Percentiles rank a stretch among this genome's conserved stretches.
phyloP scores from a whole-genome alignment of 1,139 yeast genomes.

The Scheffersomyces parashehatae region DNA sequence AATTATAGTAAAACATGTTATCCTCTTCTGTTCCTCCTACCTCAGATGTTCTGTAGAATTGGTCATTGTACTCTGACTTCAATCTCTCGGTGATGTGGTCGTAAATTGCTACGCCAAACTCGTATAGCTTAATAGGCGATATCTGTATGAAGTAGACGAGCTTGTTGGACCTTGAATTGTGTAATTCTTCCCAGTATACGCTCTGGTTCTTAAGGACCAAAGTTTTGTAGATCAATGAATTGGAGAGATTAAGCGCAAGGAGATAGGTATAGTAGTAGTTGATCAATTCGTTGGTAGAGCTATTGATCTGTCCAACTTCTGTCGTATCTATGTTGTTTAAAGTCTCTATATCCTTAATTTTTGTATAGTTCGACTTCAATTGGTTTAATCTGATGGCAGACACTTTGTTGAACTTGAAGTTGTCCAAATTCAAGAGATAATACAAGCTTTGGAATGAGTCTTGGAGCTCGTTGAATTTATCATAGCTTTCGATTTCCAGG shows the following conservation, averaged over 20 bases:
- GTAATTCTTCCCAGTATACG: constrained; percentile 37
- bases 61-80: neutral
- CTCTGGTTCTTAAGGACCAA: constrained; percentile 34
- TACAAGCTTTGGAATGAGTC: constrained; percentile 25
- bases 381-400: constrained; percentile 14
- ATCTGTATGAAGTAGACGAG: constrained; percentile 36
- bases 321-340: neutral
- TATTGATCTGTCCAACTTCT: constrained; percentile 3
- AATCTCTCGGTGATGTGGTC: neutral
- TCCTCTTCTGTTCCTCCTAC: constrained; percentile 18
- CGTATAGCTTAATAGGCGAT: constrained; percentile 25
- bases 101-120: constrained; percentile 13
- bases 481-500: neutral
- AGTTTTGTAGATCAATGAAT: constrained; percentile 37
- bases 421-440: constrained; percentile 23
- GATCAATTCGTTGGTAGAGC: constrained; percentile 17
- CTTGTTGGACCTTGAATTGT: constrained; percentile 26
- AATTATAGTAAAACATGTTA: constrained; percentile 12
- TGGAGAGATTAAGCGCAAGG: constrained; percentile 30
- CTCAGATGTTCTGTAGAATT: neutral
- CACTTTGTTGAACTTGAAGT: constrained; percentile 20
- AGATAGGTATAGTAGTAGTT: constrained; percentile 27
- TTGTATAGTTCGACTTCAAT: constrained; percentile 12
- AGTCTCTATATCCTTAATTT: neutral
- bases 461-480: constrained; percentile 18